These are phyloP conservation scores for Iris pallida DNA, from an alignment of 116 monocot species.

Conservation along the genomic window DNA sequence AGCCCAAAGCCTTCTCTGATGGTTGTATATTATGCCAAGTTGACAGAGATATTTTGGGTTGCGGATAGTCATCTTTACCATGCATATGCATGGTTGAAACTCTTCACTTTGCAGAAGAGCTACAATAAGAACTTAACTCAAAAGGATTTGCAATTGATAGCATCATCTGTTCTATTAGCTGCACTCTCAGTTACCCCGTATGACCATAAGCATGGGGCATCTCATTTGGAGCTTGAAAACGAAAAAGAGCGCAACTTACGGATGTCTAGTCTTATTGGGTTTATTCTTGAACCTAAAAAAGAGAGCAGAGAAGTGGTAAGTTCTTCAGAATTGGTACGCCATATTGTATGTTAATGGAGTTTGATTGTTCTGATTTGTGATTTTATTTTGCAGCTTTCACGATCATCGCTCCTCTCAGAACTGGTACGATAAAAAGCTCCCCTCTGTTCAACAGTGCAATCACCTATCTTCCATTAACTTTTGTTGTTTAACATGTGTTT, in stretches of 20 bases:
- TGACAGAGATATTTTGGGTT: constrained; percentile 94
- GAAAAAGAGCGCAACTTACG: constrained; percentile 86
- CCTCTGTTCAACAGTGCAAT: too few relatives aligned
- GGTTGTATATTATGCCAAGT: constrained; percentile 87
- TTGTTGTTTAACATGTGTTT: too few relatives aligned
- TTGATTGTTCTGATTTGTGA: background rate
- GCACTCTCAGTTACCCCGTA: constrained; percentile 82
- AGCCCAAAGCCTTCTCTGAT: constrained; percentile 86
- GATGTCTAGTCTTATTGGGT: constrained; percentile 80
- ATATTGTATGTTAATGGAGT: background rate
- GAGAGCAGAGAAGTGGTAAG: constrained; percentile 82
- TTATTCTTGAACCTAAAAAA: constrained; percentile 66
- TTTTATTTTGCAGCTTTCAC: constrained; percentile 64
- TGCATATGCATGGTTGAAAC: constrained; percentile 96
- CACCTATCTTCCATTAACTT: too few relatives aligned
- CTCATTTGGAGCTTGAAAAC: constrained; percentile 91
- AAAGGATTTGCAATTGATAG: constrained; percentile 92
- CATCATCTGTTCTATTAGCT: constrained; percentile 86
- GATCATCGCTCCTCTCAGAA: constrained; percentile 63
- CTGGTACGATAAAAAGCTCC: constrained; percentile 49
- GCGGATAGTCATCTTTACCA: constrained; percentile 86
- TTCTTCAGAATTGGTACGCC: background rate
- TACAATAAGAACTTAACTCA: constrained; percentile 93
- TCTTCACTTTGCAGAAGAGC: constrained; percentile 81
- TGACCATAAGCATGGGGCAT: constrained; percentile 66